Base-by-base conservation (phyloP, 495 filamentous ascomycete species). In the Aspergillus steynii region DNA sequence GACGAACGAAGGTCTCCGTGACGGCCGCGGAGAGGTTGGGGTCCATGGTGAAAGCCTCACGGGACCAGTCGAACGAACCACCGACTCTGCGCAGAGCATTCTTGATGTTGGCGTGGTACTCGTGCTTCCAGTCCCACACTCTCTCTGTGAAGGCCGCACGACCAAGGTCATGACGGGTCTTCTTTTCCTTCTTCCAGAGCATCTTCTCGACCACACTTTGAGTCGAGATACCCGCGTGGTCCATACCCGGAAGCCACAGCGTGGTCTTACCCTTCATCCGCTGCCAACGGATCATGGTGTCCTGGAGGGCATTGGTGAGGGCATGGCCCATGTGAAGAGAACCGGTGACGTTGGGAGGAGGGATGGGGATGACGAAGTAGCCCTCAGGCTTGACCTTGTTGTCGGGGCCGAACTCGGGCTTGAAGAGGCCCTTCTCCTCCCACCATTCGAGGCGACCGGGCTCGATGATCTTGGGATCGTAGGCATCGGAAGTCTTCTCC, bases 291-390 rank as follows among this genome's bases (percentile, higher is more conserved):
- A 92, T 90, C 74, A 94, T 80, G 10, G 87, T 80, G 69, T 93
- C 90, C 73, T 93, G 90, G 46, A 92, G 77, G 31, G 87, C 80
- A 49, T 82, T 83, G 46, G 82, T 83, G 54, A 90, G 76, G 29
- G 88, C 88, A 74, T 91, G 88, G 20, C 88, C 88, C 75, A 88
- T 86, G 71, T 90, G 88, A 45, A 89, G 80, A 53, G 83, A 80
- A 58, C 84, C 86, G 60, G 85, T 91, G 49, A 95, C 89, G 66
- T 95, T 95, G 27, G 91, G 90, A 32, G 91, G 91, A 49, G 91
- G 91, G 37, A 86, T 83, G 0, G 84, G 79, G 63, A 93, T 90
- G 56, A 92, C 86, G 64, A 92, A 93, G 61, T 79, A 79, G 42
- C 89, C 88, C 62, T 80, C 81, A 3, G 84, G 80, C 77, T 88